These are phyloP conservation scores for Cordyceps fumosorosea DNA, from an alignment of 2,329 filamentous ascomycete species.

Conservation along the genomic window DNA sequence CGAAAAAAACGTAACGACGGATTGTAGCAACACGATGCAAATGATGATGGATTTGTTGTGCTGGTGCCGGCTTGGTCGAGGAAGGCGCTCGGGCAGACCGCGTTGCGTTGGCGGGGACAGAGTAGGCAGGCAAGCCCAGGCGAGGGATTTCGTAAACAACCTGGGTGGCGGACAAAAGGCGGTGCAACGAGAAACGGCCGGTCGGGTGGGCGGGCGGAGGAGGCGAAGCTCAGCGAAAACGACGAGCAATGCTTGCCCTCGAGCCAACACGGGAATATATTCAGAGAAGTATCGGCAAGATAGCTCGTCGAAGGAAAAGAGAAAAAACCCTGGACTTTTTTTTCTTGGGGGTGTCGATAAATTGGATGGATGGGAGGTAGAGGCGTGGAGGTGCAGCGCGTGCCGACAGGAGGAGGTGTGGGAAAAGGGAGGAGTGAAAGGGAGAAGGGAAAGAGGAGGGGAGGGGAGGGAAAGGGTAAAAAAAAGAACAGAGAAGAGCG, in stretches of 20 bases:
- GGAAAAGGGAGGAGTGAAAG: slow-evolving; percentile 26
- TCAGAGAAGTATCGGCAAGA: neutral
- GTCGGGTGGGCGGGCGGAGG: neutral
- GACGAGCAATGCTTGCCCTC: neutral
- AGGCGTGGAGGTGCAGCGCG: slow-evolving; percentile 14
- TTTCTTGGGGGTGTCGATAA: slow-evolving; percentile 14
- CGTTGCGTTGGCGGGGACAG: slow-evolving; percentile 8
- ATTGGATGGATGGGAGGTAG: slow-evolving; percentile 7
- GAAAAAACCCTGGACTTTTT: slow-evolving; percentile 5
- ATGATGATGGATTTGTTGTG: slow-evolving; percentile 2
- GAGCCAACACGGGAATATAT: neutral
- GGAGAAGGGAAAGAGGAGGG: slow-evolving; percentile 20
- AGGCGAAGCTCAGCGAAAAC: neutral
- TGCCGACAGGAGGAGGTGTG: slow-evolving; percentile 8
- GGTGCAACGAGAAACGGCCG: neutral
- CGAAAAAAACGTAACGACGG: neutral
- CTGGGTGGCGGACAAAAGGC: neutral
- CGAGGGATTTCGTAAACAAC: slow-evolving; percentile 7
- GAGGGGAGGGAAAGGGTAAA: neutral
- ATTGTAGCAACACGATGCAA: neutral
- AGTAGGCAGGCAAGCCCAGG: neutral
- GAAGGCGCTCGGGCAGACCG: neutral
- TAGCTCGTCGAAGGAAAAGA: neutral
- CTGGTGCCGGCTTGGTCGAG: neutral
- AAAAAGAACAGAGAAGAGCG: neutral